Percentiles rank a stretch among this genome's conserved stretches.
phyloP scores from a whole-genome alignment of 371 early-diverging fungal genomes.

The Dichotomocladium elegans region DNA sequence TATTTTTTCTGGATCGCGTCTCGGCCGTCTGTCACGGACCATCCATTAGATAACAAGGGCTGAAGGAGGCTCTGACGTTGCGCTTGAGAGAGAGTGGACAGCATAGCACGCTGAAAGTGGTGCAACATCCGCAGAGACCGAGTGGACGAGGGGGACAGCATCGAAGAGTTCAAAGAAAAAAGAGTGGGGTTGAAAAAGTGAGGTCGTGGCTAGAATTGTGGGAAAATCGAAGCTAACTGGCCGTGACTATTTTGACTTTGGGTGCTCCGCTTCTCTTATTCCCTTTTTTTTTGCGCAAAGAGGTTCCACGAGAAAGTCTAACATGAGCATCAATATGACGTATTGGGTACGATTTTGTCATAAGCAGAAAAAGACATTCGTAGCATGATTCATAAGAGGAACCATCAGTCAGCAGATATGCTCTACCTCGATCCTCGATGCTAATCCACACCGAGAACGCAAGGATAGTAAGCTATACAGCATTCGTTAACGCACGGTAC shows the following conservation, averaged over 20 bases:
- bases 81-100: conserved; percentile 44
- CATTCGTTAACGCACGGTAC: too few species aligned
- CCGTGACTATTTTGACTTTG: conserved; percentile 1
- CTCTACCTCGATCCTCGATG: too few species aligned
- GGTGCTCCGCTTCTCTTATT: too few species aligned
- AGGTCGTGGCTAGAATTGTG: not conserved
- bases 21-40: conserved; percentile 62
- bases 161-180: not conserved
- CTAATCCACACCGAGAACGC: too few species aligned
- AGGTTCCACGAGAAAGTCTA: too few species aligned
- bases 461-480: too few species aligned
- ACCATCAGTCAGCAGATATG: too few species aligned
- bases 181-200: not conserved
- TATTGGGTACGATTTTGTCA: too few species aligned
- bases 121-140: not conserved
- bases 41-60: conserved; percentile 53
- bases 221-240: not conserved
- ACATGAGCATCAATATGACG: too few species aligned
- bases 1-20: conserved; percentile 84
- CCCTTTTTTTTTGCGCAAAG: too few species aligned
- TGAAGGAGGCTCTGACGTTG: conserved; percentile 49
- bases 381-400: too few species aligned
- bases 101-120: not conserved
- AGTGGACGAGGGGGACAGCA: not conserved
- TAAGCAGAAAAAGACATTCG: too few species aligned